Percentiles rank a stretch among this genome's conserved stretches.
phyloP scores from a whole-genome alignment of 2,329 filamentous ascomycete species.

The Neofusicoccum sp. region DNA sequence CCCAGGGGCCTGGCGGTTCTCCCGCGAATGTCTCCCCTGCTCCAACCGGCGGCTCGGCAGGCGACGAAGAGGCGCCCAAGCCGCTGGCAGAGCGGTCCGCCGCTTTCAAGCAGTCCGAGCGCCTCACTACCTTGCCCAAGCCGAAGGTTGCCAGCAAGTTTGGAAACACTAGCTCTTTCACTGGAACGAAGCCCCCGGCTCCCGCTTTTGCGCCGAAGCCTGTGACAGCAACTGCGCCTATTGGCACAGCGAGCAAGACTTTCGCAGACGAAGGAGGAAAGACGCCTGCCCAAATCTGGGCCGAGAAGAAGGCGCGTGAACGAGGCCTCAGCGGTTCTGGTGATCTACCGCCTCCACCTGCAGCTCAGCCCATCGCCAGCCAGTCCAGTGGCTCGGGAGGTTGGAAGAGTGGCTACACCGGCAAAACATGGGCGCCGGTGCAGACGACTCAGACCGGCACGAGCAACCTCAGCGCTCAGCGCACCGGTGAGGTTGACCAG shows the following conservation, averaged over 20 bases:
- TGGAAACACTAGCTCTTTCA: slow-evolving; percentile 69
- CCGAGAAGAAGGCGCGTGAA: slow-evolving; percentile 91
- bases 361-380: slow-evolving; percentile 32
- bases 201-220: slow-evolving; percentile 70
- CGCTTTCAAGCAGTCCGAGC: slow-evolving; percentile 74
- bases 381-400: slow-evolving; percentile 71
- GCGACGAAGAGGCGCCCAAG: slow-evolving; percentile 57
- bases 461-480: slow-evolving; percentile 60
- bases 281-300: slow-evolving; percentile 95
- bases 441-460: slow-evolving; percentile 70
- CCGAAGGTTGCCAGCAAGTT: slow-evolving; percentile 94
- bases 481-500: slow-evolving; percentile 60
- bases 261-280: slow-evolving; percentile 96
- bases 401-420: slow-evolving; percentile 90
- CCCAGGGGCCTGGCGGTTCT: slow-evolving; percentile 63
- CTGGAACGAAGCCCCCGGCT: slow-evolving; percentile 85
- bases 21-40: slow-evolving; percentile 46
- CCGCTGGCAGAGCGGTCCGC: slow-evolving; percentile 75
- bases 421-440: slow-evolving; percentile 88
- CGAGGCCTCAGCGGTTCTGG: slow-evolving; percentile 59
- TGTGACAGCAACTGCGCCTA: slow-evolving; percentile 61
- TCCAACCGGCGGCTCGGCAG: slow-evolving; percentile 45
- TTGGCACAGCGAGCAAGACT: slow-evolving; percentile 83
- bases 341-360: slow-evolving; percentile 52
- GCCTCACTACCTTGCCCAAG: slow-evolving; percentile 86